phyloP scores from a whole-genome alignment of 78 protist species.

The Neovahlkampfia damariscottae region DNA sequence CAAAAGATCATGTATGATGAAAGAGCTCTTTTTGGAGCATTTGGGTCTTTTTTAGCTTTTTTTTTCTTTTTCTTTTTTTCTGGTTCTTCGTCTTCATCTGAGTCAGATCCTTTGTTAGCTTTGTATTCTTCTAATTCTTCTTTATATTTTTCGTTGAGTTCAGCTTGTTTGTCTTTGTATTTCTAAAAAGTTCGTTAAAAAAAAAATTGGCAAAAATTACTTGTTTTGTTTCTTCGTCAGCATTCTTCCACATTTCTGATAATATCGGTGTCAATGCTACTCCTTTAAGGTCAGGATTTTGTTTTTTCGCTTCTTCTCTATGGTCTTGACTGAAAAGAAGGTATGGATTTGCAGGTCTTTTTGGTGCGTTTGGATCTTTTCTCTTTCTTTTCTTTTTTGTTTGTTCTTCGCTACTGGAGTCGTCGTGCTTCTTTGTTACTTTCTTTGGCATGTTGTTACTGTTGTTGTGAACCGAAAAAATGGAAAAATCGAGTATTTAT shows the following conservation, averaged over 20 bases:
- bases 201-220: no score
- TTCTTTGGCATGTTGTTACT: no score
- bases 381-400: background rate
- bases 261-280: background rate
- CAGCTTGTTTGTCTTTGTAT: background rate
- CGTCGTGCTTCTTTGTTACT: no score
- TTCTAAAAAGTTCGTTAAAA: no score
- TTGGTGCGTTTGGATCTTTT: background rate
- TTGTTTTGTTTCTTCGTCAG: background rate
- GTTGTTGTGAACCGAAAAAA: no score
- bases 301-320: background rate
- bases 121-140: background rate
- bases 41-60: conserved; percentile 4
- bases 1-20: conserved; percentile 7
- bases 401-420: no score
- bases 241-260: background rate
- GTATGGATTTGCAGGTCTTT: background rate
- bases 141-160: background rate
- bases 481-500: no score
- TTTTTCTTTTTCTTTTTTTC: background rate
- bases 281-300: background rate
- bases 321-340: background rate
- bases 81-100: background rate
- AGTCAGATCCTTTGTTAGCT: no score
- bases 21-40: background rate